Percentiles rank a stretch among this genome's conserved stretches.
These are phyloP conservation scores for Neophaeococcomyces mojaviensis DNA, from an alignment of 2,329 filamentous ascomycete species.

Conservation along the genomic window DNA sequence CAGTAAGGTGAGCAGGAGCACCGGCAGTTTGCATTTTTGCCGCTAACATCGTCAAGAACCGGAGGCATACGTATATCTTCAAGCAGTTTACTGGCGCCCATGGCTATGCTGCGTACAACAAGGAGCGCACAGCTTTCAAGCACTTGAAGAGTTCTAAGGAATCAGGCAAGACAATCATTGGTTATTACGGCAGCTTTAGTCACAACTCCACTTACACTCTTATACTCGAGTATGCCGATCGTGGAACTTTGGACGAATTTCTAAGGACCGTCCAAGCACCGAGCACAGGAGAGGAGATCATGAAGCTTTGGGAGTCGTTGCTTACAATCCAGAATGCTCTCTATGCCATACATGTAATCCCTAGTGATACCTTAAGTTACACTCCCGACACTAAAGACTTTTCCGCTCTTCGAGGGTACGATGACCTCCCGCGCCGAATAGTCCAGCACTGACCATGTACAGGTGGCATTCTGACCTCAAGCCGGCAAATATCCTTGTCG, in stretches of 20 bases:
- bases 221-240: slow-evolving; percentile 30
- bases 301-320: slow-evolving; percentile 28
- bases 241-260: slow-evolving; percentile 28
- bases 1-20: no score
- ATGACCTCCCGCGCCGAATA: neutral
- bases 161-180: slow-evolving; percentile 19
- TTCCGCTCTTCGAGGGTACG: neutral
- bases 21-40: no score
- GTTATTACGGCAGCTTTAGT: slow-evolving; percentile 11
- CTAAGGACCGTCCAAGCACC: slow-evolving; percentile 24
- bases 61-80: no score
- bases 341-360: slow-evolving; percentile 16
- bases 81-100: no score
- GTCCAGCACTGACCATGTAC: slow-evolving; percentile 11
- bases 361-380: no score
- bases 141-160: slow-evolving; percentile 3
- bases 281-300: slow-evolving; percentile 21
- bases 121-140: no score
- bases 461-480: slow-evolving; percentile 30
- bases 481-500: slow-evolving; percentile 27
- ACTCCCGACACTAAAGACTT: no score
- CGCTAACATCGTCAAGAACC: no score
- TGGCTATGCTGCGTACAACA: no score
- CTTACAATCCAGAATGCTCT: slow-evolving; percentile 26
- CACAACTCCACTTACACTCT: slow-evolving; percentile 26